Base-by-base conservation (phyloP, 192 early-diverging fungal species). In the Rhizophagus clarus region DNA sequence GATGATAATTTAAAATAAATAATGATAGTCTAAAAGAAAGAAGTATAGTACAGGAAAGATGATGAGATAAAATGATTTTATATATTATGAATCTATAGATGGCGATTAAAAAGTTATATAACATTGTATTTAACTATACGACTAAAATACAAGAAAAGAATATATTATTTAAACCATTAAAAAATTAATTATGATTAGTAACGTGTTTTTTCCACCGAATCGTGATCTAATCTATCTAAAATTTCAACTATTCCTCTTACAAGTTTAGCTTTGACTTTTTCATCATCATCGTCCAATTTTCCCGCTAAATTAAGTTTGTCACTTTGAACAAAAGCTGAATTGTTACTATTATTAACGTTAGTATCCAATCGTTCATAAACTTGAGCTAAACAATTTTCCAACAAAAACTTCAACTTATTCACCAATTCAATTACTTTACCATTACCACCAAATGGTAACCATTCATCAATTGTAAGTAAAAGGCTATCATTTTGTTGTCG, bases 361-460 rank as follows among this genome's bases (percentile, higher is more conserved):
- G 29, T 66, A 37, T 61, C 61, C 42, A 74, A 66, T 81, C 70
- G 14, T 77, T 82, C 61, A 80, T 83, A 17, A 79, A 78, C 32
- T 79, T 80, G 72, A 81, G 83, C 29, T 81, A 83, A 24, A 80
- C 85, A 40, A 80, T 56, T 56, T 81, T 86, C 85, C 78, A 80
- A 45, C 79, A 84, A 77, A 81, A 79, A 14, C 84, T 86, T 71
- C 47, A 86, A 47, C 5, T 79, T 72, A 12, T 29, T 71, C 61
- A 77, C 29, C 10, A 80, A 80, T 29, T 79, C 73, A 67, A 86
- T 79, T 12, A 80, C 76, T 8, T 80, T 56, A 61, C 81, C 80
- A 9, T 80, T 79, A 34, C 85, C 85, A 71, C 75, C 80, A 51
- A 86, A 86, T 73, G 81, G 78, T 72, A 83, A 79, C 85, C 85